Base-by-base conservation (phyloP, 345 rosid species). In the Durio zibethinus region DNA sequence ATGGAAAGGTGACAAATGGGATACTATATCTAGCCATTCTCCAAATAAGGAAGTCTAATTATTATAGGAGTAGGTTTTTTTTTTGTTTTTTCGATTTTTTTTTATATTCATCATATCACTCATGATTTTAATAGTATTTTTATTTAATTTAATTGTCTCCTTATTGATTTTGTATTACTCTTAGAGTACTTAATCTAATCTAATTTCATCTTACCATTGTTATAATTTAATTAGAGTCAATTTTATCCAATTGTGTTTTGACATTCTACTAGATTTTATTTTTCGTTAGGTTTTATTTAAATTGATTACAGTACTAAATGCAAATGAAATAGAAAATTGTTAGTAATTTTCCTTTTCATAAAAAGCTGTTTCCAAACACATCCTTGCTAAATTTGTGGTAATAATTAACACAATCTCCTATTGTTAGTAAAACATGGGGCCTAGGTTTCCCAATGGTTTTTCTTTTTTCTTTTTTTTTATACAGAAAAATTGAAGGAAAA, bases 11-110 rank as follows among this genome's bases (percentile, higher is more conserved):
- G 76, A 75, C 80, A 77, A 83, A 74, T 54, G 8, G 72, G 54
- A 79, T 82, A 60, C 87, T 79, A 86, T 79, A 76, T 80, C 31
- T 76, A 81, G 82, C 62, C 74, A 67, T 76, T 78, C 27, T 75
- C 79, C 85, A 63, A 56, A 27, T 23, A 53, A 72, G 79, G 81
- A 29, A 78, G 21, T 48, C 20, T 64, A 71, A 43, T 82, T 81
- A 59, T 78, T 76, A 68, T 16, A 21, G 48, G 45, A 64, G 63
- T 71, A 10, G 57, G 56, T 50, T 61, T 14, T 12, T 61, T 61
- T n/a, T n/a, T n/a, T n/a, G n/a, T n/a, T n/a, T n/a, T n/a, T n/a
- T n/a, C n/a, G n/a, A n/a, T n/a, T n/a, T n/a, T n/a, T n/a, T n/a
- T n/a, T n/a, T n/a, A n/a, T n/a, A n/a, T n/a, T n/a, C n/a, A n/a